Conservation (phyloP, 2,329 filamentous ascomycete genomes). For the Trichoderma gracile region DNA sequence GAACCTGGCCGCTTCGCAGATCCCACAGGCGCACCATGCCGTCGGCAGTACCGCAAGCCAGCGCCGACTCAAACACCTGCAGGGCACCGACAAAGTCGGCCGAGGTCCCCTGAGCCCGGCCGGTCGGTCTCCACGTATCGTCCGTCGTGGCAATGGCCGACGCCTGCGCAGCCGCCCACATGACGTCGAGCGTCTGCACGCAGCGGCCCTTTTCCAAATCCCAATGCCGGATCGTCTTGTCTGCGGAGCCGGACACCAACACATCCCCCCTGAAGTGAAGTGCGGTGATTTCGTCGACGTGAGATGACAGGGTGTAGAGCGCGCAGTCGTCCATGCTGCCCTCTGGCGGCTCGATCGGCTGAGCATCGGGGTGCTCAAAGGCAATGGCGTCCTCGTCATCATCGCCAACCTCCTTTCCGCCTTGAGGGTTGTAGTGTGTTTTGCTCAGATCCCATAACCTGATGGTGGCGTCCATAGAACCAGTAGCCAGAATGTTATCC, state of each 20-base stretch:
- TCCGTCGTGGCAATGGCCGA: slow-evolving; percentile 65
- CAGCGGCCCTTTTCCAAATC: slow-evolving; percentile 96
- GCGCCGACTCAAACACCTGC: slow-evolving; percentile 92
- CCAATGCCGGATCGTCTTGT: slow-evolving; percentile 98
- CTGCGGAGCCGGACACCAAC: slow-evolving; percentile 90
- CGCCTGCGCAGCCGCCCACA: slow-evolving; percentile 95
- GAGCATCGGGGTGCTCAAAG: slow-evolving; percentile 70
- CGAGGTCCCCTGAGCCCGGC: slow-evolving; percentile 60
- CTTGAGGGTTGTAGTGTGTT: slow-evolving; percentile 76
- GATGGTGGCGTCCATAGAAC: slow-evolving; percentile 92
- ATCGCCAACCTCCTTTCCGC: slow-evolving; percentile 56
- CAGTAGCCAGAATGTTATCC: slow-evolving; percentile 92
- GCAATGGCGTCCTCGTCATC: slow-evolving; percentile 68
- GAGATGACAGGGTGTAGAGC: slow-evolving; percentile 83
- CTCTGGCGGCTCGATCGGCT: slow-evolving; percentile 67
- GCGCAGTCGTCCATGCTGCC: slow-evolving; percentile 88
- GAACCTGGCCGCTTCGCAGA: slow-evolving; percentile 93
- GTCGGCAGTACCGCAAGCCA: slow-evolving; percentile 95
- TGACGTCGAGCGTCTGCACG: slow-evolving; percentile 93
- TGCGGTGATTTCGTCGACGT: slow-evolving; percentile 92
- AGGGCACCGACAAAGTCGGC: slow-evolving; percentile 93
- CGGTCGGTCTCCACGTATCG: slow-evolving; percentile 72
- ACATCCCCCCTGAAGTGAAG: slow-evolving; percentile 87
- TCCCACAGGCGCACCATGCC: slow-evolving; percentile 98
- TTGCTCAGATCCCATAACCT: slow-evolving; percentile 92